Conservation (phyloP, 495 filamentous ascomycete genomes). For the Coniosporium apollinis region DNA sequence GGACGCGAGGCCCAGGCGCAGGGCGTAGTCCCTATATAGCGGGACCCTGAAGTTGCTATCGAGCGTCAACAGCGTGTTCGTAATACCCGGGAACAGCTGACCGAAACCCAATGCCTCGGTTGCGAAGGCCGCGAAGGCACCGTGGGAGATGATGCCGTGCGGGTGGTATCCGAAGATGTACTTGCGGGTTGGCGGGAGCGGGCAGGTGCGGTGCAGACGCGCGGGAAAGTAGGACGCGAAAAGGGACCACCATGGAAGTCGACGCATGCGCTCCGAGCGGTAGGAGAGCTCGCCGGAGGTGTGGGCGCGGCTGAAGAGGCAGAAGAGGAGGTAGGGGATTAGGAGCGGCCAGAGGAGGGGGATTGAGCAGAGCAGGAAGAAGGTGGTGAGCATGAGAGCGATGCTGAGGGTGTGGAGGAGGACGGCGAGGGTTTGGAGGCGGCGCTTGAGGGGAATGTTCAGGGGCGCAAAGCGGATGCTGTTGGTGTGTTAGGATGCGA, state of each 20-base stretch:
- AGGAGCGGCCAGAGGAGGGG: constrained; percentile 84
- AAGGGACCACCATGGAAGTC: constrained; percentile 65
- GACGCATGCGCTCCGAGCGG: constrained; percentile 56
- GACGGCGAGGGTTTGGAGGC: constrained; percentile 76
- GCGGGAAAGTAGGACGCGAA: constrained; percentile 91
- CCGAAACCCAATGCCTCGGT: constrained; percentile 85
- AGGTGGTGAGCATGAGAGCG: constrained; percentile 52
- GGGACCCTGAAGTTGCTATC: constrained; percentile 91
- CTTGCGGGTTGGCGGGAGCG: constrained; percentile 68
- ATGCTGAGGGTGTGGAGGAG: constrained; percentile 75
- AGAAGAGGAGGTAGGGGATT: constrained; percentile 76
- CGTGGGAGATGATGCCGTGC: constrained; percentile 91
- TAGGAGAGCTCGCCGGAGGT: constrained; percentile 55
- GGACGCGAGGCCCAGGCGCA: constrained; percentile 69
- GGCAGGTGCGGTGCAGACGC: constrained; percentile 62
- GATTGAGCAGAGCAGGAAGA: constrained; percentile 83
- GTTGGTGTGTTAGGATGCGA: constrained; percentile 5
- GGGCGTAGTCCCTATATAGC: constrained; percentile 80
- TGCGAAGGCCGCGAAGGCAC: constrained; percentile 80
- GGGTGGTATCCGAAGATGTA: constrained; percentile 98
- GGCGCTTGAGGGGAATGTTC: constrained; percentile 68
- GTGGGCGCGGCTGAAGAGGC: constrained; percentile 59
- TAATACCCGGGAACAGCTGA: constrained; percentile 88
- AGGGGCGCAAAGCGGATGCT: constrained; percentile 76
- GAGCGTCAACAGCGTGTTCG: constrained; percentile 77